Conservation (phyloP, 1,139 yeast species). For the Blastobotrys illinoisensis region DNA sequence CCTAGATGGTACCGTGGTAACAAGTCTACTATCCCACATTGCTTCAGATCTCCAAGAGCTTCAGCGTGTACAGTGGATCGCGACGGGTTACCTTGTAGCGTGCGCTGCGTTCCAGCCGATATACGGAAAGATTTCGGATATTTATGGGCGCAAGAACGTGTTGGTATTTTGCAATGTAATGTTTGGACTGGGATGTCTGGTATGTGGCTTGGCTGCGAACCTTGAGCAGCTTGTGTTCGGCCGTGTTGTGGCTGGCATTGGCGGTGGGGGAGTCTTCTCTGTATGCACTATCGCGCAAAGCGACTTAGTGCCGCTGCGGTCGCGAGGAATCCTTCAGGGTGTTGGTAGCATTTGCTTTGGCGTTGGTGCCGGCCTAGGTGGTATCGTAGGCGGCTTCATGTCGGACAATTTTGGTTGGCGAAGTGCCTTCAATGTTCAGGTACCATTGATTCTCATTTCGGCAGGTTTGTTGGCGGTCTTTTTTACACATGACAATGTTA, state of each 20-base stretch:
- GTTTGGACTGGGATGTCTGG: conserved; percentile 51
- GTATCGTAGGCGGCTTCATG: conserved; percentile 63
- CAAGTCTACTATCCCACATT: conserved; percentile 56
- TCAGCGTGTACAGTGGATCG: conserved; percentile 53
- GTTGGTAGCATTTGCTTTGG: conserved; percentile 60
- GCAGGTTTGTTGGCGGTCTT: conserved; percentile 34
- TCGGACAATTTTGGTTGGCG: conserved; percentile 80
- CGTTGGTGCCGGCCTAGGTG: conserved; percentile 67
- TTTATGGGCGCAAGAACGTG: conserved; percentile 66
- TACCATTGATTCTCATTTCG: conserved; percentile 58
- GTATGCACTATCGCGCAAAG: conserved; percentile 51
- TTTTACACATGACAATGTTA: conserved; percentile 2
- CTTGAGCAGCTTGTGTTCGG: conserved; percentile 51
- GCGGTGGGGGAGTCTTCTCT: conserved; percentile 59
- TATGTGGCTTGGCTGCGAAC: conserved; percentile 46
- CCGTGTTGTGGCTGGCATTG: conserved; percentile 55
- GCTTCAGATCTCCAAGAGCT: conserved; percentile 56
- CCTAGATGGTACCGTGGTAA: conserved; percentile 61
- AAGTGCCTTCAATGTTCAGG: conserved; percentile 53
- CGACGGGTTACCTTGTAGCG: conserved; percentile 55
- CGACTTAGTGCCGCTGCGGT: conserved; percentile 52
- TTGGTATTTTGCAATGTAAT: conserved; percentile 44
- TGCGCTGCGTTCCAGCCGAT: conserved; percentile 68
- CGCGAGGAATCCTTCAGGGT: conserved; percentile 61
- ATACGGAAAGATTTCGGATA: conserved; percentile 80